Conservation (phyloP, 768 basidiomycete genomes). For the Tylopilus sp. region DNA sequence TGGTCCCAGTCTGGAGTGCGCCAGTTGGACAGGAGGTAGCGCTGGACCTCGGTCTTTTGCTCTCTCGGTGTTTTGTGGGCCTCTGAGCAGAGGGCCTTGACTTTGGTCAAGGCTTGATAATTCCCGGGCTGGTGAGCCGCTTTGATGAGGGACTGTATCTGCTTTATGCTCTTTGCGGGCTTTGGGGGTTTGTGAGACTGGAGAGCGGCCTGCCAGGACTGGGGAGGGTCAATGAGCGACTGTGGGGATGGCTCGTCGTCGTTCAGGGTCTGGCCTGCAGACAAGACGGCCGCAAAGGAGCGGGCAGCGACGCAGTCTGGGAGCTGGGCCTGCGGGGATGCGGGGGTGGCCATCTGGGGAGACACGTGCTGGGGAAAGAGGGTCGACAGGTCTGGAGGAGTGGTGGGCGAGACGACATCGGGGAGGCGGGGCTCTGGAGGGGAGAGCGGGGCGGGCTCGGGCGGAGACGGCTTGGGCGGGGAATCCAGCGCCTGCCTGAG, state of each 20-base stretch:
- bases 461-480: too few relatives aligned
- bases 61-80: slow-evolving; percentile 44
- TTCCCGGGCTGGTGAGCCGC: slow-evolving; percentile 43
- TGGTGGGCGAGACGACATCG: not conserved
- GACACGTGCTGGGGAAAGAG: slow-evolving; percentile 21
- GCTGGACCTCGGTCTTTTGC: slow-evolving; percentile 43
- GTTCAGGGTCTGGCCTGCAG: slow-evolving; percentile 25
- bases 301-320: slow-evolving; percentile 34
- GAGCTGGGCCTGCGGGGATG: slow-evolving; percentile 33
- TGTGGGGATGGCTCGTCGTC: slow-evolving; percentile 26
- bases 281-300: slow-evolving; percentile 32
- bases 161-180: slow-evolving; percentile 36
- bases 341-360: slow-evolving; percentile 29
- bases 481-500: slow-evolving; percentile 15
- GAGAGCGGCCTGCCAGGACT: slow-evolving; percentile 25
- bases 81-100: slow-evolving; percentile 44
- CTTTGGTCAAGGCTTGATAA: slow-evolving; percentile 37
- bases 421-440: not conserved
- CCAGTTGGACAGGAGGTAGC: slow-evolving; percentile 42
- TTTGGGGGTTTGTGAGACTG: slow-evolving; percentile 17
- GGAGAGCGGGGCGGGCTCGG: slow-evolving; percentile 6
- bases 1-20: slow-evolving; percentile 39
- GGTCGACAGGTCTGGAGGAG: slow-evolving; percentile 11
- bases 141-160: slow-evolving; percentile 41
- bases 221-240: slow-evolving; percentile 19